Base-by-base conservation (phyloP, 768 basidiomycete species). In the Tephrocybe rancida region DNA sequence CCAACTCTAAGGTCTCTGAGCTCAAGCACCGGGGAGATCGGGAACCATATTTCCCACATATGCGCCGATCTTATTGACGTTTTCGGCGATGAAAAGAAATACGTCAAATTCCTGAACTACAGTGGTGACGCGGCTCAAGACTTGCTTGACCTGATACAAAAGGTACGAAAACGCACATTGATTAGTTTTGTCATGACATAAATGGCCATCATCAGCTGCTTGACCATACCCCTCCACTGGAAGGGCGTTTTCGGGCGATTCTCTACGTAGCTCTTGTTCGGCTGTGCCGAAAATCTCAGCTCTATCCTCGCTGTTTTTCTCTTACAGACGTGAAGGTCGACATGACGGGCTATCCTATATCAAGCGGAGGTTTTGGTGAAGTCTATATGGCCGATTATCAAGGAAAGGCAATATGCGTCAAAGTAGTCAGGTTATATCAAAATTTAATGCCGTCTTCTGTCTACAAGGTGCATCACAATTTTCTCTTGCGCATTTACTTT, bases 361-460 rank as follows among this genome's bases (percentile, higher is more conserved):
- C 66, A 0, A 51, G 54, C 13, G 70, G 70, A 6, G 53, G 61
- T 14, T 71, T 68, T 45, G 62, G 67, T 8, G 70, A 70, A 13
- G 62, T 71, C 9, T 66, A 65, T 58, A 65, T 47, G 48, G 67
- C 64, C 2, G 9, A 43, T 11, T 57, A 59, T 35, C 52, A 52
- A 1, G 61, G 56, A 8, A 54, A 57, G 24, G 21, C 48, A 3
- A 64, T 71, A 2, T 68, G 66, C 43, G 30, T 68, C 42, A 71
- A 71, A 48, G 46, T 67, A 2, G 50, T 69, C 18, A 64, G 57
- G 38, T 48, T 66, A 37, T 67, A 65, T 22, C 56, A 64, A 53
- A 58, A 26, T 16, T 63, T 64, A 8, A 42, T 53, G 6, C 52
- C 60, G 32, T 48, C 56, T 18, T 52, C 54, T 8, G 48, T 64